Base-by-base conservation (phyloP, 371 early-diverging fungal genomes). In the Mortierella sp. region DNA sequence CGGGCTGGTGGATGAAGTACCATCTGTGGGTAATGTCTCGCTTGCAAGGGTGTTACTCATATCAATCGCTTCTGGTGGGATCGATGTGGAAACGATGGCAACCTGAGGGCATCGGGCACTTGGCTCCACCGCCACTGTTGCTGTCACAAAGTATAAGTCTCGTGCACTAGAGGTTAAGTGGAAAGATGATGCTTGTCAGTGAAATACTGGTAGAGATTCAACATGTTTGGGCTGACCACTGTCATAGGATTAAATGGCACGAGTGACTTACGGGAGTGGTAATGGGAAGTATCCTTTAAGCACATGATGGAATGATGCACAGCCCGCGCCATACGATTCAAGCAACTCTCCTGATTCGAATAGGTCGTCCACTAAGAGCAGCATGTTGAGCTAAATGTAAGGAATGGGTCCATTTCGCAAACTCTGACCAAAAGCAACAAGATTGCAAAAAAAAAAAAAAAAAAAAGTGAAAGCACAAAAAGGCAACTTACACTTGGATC, bases 221-320 rank as follows among this genome's bases (percentile, higher is more conserved):
- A 23, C 56, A 28, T 43, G 9, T 37, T 37, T 37, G 37, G 37
- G 37, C 37, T n/a, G 37, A 37, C 9, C 3, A 26, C 25, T n/a
- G n/a, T 14, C 23, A 30, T 7, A 1, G 51, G 46, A 55, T 12
- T 7, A 28, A 14, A 25, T 23, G 30, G 57, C 16, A 64, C 7
- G 0, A 37, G 25, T 47, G 9, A 64, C 84, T 64, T 84, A 87
- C 84, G 87, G 88, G 70, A 89, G 84, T 1, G 86, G 87, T 11
- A 73, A 48, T 1, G 74, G 80, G 51, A 89, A 87, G 29, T 83
- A 77, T 21, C 85, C 79, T 55, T 87, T 89, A 45, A 89, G 64
- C 11, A 81, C 70, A 57, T 85, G 83, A 1, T 82, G 84, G 14
- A 83, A 72, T 1, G 84, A 64, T 9, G 82, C 80, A 56, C 86